Base-by-base conservation (phyloP, 1,139 yeast species). In the Saccharomycopsis crataegensis region DNA sequence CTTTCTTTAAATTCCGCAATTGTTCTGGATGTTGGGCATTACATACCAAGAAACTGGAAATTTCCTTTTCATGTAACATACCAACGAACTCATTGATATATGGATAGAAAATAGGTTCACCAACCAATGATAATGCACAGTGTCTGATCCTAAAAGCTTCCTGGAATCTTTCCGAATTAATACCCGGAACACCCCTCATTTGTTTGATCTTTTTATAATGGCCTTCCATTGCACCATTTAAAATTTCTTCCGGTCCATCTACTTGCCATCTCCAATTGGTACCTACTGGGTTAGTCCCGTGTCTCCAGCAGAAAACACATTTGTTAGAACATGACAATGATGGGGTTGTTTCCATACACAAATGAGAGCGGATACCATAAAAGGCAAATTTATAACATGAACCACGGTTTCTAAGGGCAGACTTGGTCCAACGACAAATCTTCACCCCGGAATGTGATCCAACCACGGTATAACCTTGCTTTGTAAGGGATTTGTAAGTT, bases 241-340 rank as follows among this genome's bases (percentile, higher is more conserved):
- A 67, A 52, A 90, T 88, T 58, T 75, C 82, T 62, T 87, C 93
- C 0, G 97, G 96, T 28, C 86, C 83, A 67, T 90, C 96, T 32
- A 89, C 86, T 63, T 88, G 93, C 97, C 97, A 90, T 64, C 97
- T 76, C 97, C 97, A 90, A 62, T 85, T 85, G 47, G 95, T 90
- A 33, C 96, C 96, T 1, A 91, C 97, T 0, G 98, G 98, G 63
- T 90, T 91, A 3, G 97, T 90, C 49, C 97, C 97, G 65, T 91
- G 97, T 66, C 98, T 78, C 98, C 98, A 90, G 70, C 98, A 90
- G 65, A 90, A 90, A 2, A 90, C 97, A 75, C 98, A 90, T 67
- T 90, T 90, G 66, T 90, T 90, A 8, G 96, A 88, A 67, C 98
- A 90, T 6, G 96, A 93, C 57, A 90, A 73, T 1, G 96, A 85